phyloP scores from a whole-genome alignment of 2,329 filamentous ascomycete species.

The Venturia carpophila region DNA sequence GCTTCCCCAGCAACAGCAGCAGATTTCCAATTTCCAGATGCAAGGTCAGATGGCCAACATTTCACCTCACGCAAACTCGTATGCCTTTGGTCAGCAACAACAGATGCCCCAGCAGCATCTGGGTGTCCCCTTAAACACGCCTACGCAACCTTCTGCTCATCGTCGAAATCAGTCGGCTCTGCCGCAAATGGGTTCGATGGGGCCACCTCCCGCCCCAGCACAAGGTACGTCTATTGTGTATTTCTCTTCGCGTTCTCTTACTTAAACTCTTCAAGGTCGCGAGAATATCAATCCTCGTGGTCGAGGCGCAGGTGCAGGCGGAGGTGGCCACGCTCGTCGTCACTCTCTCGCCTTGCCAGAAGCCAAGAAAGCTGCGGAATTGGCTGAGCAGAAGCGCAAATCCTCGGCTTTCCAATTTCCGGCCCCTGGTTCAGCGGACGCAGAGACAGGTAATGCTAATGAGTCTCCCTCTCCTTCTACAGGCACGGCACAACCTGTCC shows the following conservation, averaged over 20 bases:
- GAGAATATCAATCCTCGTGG: conserved; percentile 64
- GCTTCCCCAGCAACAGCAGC: conserved; percentile 73
- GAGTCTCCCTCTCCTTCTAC: conserved; percentile 31
- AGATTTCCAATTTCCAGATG: conserved; percentile 56
- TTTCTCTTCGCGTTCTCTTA: conserved; percentile 6
- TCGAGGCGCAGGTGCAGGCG: conserved; percentile 61
- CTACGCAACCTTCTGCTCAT: conserved; percentile 74
- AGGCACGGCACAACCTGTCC: conserved; percentile 47
- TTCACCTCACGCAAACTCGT: conserved; percentile 65
- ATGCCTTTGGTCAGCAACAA: conserved; percentile 80
- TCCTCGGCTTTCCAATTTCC: conserved; percentile 94
- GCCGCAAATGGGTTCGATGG: conserved; percentile 76
- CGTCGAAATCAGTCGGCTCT: conserved; percentile 97
- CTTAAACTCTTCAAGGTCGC: conserved; percentile 45
- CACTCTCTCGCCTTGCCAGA: conserved; percentile 92
- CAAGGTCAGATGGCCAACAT: conserved; percentile 70
- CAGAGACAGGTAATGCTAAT: conserved; percentile 19
- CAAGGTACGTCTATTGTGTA: conserved; percentile 77
- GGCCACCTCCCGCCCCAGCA: conserved; percentile 84
- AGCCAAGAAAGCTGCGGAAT: conserved; percentile 93
- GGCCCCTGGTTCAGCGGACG: conserved; percentile 57
- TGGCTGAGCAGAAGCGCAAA: conserved; percentile 93
- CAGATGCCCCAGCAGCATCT: conserved; percentile 56
- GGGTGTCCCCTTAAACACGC: conserved; percentile 65
- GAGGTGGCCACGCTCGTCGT: conserved; percentile 77